A percentile compares a stretch with the other conserved stretches of the same genome.
Evolutionary conservation across 805 yeast genomes (phyloP).

Genomic region (Wickerhamiella allomyrinae): DNA sequence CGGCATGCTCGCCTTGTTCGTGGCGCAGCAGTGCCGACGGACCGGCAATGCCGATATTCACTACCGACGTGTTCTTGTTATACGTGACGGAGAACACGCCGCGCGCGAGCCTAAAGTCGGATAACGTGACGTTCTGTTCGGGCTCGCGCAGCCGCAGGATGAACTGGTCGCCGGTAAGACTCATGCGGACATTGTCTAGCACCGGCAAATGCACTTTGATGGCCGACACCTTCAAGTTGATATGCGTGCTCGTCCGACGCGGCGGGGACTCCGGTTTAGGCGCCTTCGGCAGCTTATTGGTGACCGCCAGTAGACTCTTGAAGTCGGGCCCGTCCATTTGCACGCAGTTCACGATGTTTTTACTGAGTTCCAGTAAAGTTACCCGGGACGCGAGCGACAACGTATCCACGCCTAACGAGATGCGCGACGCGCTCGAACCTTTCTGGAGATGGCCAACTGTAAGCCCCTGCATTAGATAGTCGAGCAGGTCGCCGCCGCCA

Average conservation of each 20-base stretch:
- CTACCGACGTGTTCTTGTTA: conserved; percentile 5
- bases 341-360: conserved; percentile 6
- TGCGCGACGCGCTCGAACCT: conserved; percentile 12
- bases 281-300: background rate
- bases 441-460: conserved; percentile 12
- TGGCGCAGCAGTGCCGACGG: conserved; percentile 6
- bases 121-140: conserved; percentile 1
- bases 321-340: conserved; percentile 9
- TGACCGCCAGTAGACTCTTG: background rate
- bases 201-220: conserved; percentile 3
- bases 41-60: conserved; percentile 6
- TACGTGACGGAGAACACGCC: conserved; percentile 2
- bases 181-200: background rate
- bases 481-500: conserved; percentile 11
- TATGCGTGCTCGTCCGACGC: background rate
- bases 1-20: conserved; percentile 4
- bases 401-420: conserved; percentile 7
- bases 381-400: conserved; percentile 12
- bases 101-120: conserved; percentile 2
- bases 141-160: conserved; percentile 4
- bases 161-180: conserved; percentile 3
- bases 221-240: conserved; percentile 2
- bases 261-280: background rate
- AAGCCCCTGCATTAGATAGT: conserved; percentile 12
- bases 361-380: conserved; percentile 6